phyloP scores from a whole-genome alignment of 192 early-diverging fungal genomes.

The Diversispora epigaea region DNA sequence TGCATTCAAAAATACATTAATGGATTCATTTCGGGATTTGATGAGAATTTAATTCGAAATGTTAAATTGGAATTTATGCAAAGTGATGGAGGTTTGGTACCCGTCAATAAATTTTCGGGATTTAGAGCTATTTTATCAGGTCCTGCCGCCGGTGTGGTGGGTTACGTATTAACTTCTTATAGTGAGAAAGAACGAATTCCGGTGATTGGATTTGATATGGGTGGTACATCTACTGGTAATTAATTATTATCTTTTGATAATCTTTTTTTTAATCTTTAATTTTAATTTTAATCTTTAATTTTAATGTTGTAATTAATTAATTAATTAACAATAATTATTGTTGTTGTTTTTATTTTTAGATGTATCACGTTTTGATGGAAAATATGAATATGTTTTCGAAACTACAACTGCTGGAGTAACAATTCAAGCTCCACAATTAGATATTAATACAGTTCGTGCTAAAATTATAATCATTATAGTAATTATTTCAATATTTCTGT shows the following conservation, averaged over 20 bases:
- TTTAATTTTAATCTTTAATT: neutral
- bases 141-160: conserved; percentile 93
- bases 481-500: neutral
- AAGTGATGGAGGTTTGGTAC: conserved; percentile 91
- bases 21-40: conserved; percentile 87
- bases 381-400: conserved; percentile 92
- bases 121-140: conserved; percentile 90
- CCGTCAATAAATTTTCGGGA: conserved; percentile 82
- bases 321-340: neutral
- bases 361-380: conserved; percentile 88
- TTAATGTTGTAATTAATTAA: neutral
- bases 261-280: neutral
- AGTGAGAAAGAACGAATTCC: conserved; percentile 50
- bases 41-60: conserved; percentile 57
- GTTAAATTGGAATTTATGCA: conserved; percentile 91
- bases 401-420: conserved; percentile 89
- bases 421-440: conserved; percentile 93
- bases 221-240: conserved; percentile 71
- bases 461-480: neutral
- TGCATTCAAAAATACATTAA: conserved; percentile 83
- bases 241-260: neutral
- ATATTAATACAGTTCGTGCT: conserved; percentile 76
- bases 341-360: conserved; percentile 52
- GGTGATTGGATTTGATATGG: conserved; percentile 98
- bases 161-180: conserved; percentile 55